These are phyloP conservation scores for Tolypocladium album DNA, from an alignment of 2,329 filamentous ascomycete species.

Conservation along the genomic window DNA sequence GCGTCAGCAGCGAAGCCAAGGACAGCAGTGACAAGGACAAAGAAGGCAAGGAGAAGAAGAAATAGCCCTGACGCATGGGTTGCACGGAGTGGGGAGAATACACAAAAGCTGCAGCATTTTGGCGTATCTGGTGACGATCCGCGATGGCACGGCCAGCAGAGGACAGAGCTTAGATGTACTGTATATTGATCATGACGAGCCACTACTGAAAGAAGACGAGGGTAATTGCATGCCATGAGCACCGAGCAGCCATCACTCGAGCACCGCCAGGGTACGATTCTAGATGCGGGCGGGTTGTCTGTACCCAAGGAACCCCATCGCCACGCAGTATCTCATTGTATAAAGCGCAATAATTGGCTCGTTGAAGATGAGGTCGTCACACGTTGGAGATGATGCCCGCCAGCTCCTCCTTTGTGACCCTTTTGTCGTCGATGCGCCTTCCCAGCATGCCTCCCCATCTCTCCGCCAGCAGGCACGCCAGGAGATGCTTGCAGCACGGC, in stretches of 20 bases:
- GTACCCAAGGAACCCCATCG: not conserved
- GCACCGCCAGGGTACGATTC: not conserved
- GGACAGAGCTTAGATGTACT: not conserved
- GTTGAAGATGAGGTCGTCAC: slow-evolving; percentile 1
- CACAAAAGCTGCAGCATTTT: not conserved
- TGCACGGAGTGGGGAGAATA: not conserved
- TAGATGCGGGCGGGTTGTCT: not conserved
- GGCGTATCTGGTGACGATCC: not conserved
- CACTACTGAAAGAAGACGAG: not conserved
- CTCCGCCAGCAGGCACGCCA: slow-evolving; percentile 71
- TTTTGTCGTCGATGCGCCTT: slow-evolving; percentile 40
- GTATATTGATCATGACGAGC: slow-evolving; percentile 2
- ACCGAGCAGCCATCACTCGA: not conserved
- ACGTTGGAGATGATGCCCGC: slow-evolving; percentile 54
- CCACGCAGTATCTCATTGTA: not conserved
- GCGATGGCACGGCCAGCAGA: not conserved
- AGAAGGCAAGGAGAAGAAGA: slow-evolving; percentile 43
- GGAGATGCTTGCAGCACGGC: slow-evolving; percentile 75
- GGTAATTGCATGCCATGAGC: not conserved
- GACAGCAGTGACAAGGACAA: slow-evolving; percentile 43
- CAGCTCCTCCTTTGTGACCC: slow-evolving; percentile 53
- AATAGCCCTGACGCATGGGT: slow-evolving; percentile 11
- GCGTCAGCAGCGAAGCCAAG: slow-evolving; percentile 35
- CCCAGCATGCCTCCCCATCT: slow-evolving; percentile 49
- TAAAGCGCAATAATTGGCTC: not conserved